These are phyloP conservation scores for Trichoderma citrinoviride DNA, from an alignment of 2,329 filamentous ascomycete species.

Conservation along the genomic window DNA sequence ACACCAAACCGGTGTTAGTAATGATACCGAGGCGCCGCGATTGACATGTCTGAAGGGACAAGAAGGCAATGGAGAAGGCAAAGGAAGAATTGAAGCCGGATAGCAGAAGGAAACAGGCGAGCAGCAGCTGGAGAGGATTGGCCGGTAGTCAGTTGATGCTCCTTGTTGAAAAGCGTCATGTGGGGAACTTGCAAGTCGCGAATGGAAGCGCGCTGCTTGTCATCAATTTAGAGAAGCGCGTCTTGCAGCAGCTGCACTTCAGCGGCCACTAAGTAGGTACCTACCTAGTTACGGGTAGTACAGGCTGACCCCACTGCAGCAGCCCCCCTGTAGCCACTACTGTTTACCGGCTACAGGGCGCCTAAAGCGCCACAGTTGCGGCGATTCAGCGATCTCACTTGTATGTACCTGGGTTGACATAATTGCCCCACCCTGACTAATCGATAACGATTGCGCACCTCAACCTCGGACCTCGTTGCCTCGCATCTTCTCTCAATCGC, in stretches of 20 bases:
- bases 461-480: not conserved
- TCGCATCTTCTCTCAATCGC: not conserved
- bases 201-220: slow-evolving; percentile 8
- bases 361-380: not conserved
- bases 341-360: slow-evolving; percentile 3
- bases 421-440: not conserved
- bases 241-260: not conserved
- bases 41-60: not conserved
- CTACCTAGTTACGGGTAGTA: no score
- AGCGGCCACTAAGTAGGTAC: slow-evolving; percentile 1
- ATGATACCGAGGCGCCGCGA: not conserved
- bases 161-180: slow-evolving; percentile 15
- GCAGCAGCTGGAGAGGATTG: not conserved
- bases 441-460: not conserved
- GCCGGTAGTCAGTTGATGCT: not conserved
- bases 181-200: slow-evolving; percentile 19
- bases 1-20: not conserved
- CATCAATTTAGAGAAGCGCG: slow-evolving; percentile 18
- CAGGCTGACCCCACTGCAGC: not conserved
- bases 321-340: no score
- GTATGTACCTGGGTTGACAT: no score
- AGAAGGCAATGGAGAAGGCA: not conserved
- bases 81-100: not conserved
- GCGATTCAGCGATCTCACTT: not conserved
- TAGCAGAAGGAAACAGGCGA: not conserved